Evolutionary conservation across 2,329 filamentous ascomycete genomes (phyloP), one percentile per base, ranked within the genome.

Genomic region (Sarocladium oryzae): DNA sequence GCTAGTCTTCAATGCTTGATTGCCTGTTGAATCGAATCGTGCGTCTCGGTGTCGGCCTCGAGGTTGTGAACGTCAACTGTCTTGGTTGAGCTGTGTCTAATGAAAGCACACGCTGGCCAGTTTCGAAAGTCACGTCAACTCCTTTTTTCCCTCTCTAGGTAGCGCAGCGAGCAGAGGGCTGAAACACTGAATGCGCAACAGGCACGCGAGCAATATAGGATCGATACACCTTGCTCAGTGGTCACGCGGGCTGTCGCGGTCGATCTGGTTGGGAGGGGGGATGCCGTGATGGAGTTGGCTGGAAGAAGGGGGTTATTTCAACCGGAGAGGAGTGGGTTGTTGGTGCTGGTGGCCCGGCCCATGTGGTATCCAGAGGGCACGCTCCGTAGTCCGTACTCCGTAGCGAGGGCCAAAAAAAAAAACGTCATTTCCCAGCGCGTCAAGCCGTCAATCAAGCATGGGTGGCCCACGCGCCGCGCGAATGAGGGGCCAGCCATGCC

Each of bases 371-470:
- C n/a, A n/a, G n/a, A n/a, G n/a, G n/a, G n/a, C n/a, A n/a, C n/a
- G n/a, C n/a, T n/a, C n/a, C 37, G 37, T 6, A 16, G 37, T 41
- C 37, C 23, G 37, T 41, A n/a, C 37, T n/a, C 37, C 10, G 37
- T 41, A n/a, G 18, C 16, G 21, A 21, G 33, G 33, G 20, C 37
- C 4, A 20, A 20, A 21, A 30, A 20, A 33, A 45, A 48, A 48
- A 48, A 48, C 43, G 43, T 48, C 43, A 48, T 48, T 48, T 48
- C 43, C 43, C 43, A 20, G n/a, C 24, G 43, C 43, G 43, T 43
- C 40, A 26, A 40, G n/a, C 40, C 43, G n/a, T 48, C 43, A 33
- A 48, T n/a, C 43, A n/a, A 33, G 26, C 24, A 21, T 45, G 43
- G 28, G 20, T n/a, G 28, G 16, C n/a, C 43, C 43, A 48, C 43